A percentile compares a stretch with the other conserved stretches of the same genome.
Evolutionary conservation across 2,329 filamentous ascomycete species (phyloP).

Genomic region (Leptoxyphium fumago): DNA sequence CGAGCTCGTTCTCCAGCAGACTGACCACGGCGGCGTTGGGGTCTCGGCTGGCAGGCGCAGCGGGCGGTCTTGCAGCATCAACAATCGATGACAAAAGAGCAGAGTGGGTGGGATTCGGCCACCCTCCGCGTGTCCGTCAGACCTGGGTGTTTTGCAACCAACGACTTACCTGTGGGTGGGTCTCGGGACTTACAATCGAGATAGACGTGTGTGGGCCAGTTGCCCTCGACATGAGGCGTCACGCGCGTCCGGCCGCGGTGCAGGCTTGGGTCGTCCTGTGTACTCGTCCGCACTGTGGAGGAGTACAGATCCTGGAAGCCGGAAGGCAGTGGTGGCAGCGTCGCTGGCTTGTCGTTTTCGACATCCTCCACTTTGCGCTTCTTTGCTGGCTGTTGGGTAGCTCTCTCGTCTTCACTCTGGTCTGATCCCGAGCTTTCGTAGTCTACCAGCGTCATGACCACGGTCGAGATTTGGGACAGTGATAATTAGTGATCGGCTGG

Average conservation of each 20-base stretch:
- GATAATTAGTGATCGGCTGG: too few relatives aligned
- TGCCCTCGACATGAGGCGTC: conserved; percentile 71
- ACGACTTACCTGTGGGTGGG: background rate
- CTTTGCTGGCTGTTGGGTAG: conserved; percentile 1
- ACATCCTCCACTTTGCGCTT: background rate
- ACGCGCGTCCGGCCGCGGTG: conserved; percentile 74
- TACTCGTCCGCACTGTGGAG: conserved; percentile 60
- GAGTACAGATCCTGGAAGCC: conserved; percentile 85
- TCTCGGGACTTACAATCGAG: conserved; percentile 58
- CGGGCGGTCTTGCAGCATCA: too few relatives aligned
- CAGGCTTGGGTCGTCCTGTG: conserved; percentile 65
- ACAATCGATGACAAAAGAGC: too few relatives aligned
- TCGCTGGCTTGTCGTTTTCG: conserved; percentile 1
- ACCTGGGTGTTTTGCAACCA: background rate
- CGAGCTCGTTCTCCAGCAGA: conserved; percentile 64
- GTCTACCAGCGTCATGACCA: conserved; percentile 46
- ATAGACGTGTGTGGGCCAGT: conserved; percentile 89
- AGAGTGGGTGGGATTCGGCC: too few relatives aligned
- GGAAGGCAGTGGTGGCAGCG: conserved; percentile 49
- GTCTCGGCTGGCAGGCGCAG: too few relatives aligned
- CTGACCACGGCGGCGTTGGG: conserved; percentile 35
- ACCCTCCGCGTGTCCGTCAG: background rate
- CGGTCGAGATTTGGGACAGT: background rate
- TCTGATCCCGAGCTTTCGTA: conserved; percentile 44
- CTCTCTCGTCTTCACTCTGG: conserved; percentile 10